Evolutionary conservation across 169 alveolate species (phyloP).

Genomic region (Plasmodium malariae): DNA sequence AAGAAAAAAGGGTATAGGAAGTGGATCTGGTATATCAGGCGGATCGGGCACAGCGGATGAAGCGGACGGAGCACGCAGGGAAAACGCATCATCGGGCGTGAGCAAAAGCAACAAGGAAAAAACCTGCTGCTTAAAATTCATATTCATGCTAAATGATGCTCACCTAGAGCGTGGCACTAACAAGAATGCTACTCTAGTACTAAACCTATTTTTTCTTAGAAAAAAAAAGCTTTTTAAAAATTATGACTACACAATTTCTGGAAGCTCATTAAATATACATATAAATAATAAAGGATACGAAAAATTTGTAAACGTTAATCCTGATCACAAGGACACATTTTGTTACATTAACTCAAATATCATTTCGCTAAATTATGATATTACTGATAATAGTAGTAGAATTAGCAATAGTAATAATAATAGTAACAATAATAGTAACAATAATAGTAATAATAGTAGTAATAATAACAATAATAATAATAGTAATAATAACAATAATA

Average conservation of each 20-base stretch:
- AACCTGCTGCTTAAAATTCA: constrained; percentile 29
- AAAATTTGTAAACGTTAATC: constrained; percentile 14
- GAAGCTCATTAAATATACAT: constrained; percentile 39
- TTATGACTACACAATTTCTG: constrained; percentile 23
- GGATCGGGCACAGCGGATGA: too few relatives aligned
- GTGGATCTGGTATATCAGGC: too few relatives aligned
- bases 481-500: too few relatives aligned
- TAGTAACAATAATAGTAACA: not conserved
- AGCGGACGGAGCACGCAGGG: too few relatives aligned
- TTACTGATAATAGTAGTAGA: not conserved
- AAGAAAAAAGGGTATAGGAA: too few relatives aligned
- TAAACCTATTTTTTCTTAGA: constrained; percentile 37
- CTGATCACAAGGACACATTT: not conserved
- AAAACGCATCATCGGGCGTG: too few relatives aligned
- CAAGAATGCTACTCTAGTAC: constrained; percentile 22
- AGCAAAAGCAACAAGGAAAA: not conserved
- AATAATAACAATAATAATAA: not conserved
- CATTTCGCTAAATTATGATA: constrained; percentile 10
- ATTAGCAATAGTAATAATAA: not conserved
- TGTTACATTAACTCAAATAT: constrained; percentile 60
- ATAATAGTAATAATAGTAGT: not conserved
- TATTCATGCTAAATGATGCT: constrained; percentile 49
- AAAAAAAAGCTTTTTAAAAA: constrained; percentile 29
- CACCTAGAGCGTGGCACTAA: not conserved
- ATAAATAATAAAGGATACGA: constrained; percentile 26